Conservation (phyloP, 495 filamentous ascomycete genomes). For the Lineolata rhizophorae region DNA sequence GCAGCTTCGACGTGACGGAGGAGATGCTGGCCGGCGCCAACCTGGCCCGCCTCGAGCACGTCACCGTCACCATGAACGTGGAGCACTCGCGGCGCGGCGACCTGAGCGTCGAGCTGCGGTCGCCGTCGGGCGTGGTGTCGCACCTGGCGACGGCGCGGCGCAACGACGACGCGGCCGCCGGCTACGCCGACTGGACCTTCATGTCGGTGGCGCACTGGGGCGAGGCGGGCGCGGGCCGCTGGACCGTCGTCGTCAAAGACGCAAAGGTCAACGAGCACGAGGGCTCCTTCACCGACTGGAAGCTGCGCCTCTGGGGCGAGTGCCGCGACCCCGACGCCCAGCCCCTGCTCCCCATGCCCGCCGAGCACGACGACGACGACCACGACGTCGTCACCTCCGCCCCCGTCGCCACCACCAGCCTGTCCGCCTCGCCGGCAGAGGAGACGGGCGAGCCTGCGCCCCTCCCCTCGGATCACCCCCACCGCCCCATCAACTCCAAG, state of each 20-base stretch:
- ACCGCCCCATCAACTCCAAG: conserved; percentile 52
- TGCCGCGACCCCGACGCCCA: conserved; percentile 50
- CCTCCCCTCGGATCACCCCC: conserved; percentile 45
- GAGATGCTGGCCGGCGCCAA: conserved; percentile 64
- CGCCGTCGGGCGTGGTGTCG: conserved; percentile 60
- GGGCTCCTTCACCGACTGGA: conserved; percentile 79
- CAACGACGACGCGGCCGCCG: conserved; percentile 35
- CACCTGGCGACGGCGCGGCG: conserved; percentile 56
- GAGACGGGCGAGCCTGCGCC: conserved; percentile 3
- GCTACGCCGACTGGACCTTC: conserved; percentile 96
- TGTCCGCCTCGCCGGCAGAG: background rate
- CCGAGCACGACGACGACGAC: conserved; percentile 60
- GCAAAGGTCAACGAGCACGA: conserved; percentile 49
- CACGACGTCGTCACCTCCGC: conserved; percentile 42
- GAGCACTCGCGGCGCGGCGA: conserved; percentile 72
- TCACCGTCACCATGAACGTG: conserved; percentile 95
- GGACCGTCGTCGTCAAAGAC: conserved; percentile 84
- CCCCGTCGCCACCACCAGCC: conserved; percentile 19
- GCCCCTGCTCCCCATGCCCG: conserved; percentile 57
- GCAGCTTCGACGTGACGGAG: conserved; percentile 52
- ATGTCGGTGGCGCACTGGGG: conserved; percentile 98
- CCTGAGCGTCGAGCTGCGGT: conserved; percentile 77
- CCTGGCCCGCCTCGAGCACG: conserved; percentile 68
- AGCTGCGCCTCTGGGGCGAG: conserved; percentile 86
- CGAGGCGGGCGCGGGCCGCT: conserved; percentile 66